Evolutionary conservation across 2,329 filamentous ascomycete species (phyloP).

Genomic region (Exserohilum rostratum): DNA sequence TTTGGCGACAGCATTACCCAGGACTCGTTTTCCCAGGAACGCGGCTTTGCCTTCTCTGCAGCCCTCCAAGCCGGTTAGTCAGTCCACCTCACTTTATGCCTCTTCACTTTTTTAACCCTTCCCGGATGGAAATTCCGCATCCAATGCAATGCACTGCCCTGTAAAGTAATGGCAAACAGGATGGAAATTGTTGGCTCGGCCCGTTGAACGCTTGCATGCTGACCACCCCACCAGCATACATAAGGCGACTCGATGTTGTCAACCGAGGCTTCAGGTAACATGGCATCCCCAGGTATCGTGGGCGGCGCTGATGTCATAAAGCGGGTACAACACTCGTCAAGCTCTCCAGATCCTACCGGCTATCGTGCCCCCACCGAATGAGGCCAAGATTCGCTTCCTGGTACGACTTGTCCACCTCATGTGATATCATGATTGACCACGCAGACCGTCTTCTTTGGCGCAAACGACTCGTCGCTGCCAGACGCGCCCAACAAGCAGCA

Average conservation of each 20-base stretch:
- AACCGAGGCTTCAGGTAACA: conserved; percentile 76
- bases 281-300: background rate
- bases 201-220: conserved; percentile 1
- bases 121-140: conserved; percentile 4
- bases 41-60: conserved; percentile 76
- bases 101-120: background rate
- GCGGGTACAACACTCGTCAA: conserved; percentile 82
- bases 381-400: conserved; percentile 69
- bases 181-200: background rate
- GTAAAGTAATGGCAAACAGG: background rate
- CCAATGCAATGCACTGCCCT: background rate
- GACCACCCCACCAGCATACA: conserved; percentile 64
- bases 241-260: conserved; percentile 80
- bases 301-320: conserved; percentile 34
- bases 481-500: conserved; percentile 71
- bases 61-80: conserved; percentile 71
- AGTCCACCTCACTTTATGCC: conserved; percentile 35
- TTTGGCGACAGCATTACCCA: conserved; percentile 92
- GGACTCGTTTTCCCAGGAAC: conserved; percentile 62
- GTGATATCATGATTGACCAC: conserved; percentile 12
- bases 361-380: conserved; percentile 71
- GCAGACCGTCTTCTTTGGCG: conserved; percentile 81
- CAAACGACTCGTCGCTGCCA: conserved; percentile 83
- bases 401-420: conserved; percentile 48
- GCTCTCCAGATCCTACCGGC: conserved; percentile 71